These are phyloP conservation scores for Scutellaria minor DNA, from an alignment of 257 asterid genomes.

Conservation along the genomic window DNA sequence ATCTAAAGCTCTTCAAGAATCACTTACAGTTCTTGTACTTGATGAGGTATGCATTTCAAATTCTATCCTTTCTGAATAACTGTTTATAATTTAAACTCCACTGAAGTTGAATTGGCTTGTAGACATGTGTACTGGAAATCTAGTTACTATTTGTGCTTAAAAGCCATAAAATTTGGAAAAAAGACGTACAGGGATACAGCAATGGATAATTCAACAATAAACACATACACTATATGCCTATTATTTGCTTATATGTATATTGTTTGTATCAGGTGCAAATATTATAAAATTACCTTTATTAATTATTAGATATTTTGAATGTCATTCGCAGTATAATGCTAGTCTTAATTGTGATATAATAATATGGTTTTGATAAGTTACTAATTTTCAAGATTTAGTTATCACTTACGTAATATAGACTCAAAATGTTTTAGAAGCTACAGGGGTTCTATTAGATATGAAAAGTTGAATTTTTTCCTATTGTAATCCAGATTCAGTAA, in stretches of 20 bases:
- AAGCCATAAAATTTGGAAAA: background rate
- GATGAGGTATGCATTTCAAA: constrained; percentile 72
- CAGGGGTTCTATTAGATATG: background rate
- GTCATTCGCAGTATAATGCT: background rate
- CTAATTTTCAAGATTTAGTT: background rate
- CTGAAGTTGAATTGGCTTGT: background rate
- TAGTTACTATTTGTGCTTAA: background rate
- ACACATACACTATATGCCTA: background rate
- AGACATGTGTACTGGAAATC: background rate
- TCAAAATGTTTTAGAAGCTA: constrained; percentile 7
- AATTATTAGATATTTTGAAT: background rate
- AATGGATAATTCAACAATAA: background rate
- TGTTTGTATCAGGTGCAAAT: background rate
- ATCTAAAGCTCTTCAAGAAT: constrained; percentile 72
- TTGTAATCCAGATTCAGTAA: background rate
- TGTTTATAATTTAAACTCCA: background rate
- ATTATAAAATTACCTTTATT: background rate
- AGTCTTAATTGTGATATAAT: too few species aligned
- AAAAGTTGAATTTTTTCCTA: background rate
- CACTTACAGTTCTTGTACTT: constrained; percentile 83
- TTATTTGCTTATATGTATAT: background rate
- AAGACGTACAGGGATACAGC: background rate
- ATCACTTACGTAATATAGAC: constrained; percentile 17
- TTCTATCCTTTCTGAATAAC: constrained; percentile 9
- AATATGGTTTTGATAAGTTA: background rate